Evolutionary conservation across 768 basidiomycete species (phyloP).

Genomic region (Thelephora ganbajun): DNA sequence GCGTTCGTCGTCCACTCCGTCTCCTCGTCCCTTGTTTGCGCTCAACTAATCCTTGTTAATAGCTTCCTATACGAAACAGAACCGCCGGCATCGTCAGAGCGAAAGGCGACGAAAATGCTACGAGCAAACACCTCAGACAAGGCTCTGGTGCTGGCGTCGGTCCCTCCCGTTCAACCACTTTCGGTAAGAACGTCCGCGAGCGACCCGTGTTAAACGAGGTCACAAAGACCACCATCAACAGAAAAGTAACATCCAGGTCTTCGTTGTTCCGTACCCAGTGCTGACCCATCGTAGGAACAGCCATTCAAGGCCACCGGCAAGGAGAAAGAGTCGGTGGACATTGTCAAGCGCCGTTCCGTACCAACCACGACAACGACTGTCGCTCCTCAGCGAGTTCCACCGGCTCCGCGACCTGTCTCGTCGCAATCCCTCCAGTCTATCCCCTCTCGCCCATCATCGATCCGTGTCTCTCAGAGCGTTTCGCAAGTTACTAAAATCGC

Average conservation of each 20-base stretch:
- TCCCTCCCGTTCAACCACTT: conserved; percentile 32
- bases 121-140: conserved; percentile 52
- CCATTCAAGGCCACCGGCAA: conserved; percentile 37
- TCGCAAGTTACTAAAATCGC: conserved; percentile 25
- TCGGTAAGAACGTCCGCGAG: conserved; percentile 39
- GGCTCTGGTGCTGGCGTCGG: conserved; percentile 30
- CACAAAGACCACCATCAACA: conserved; percentile 62
- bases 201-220: conserved; percentile 75
- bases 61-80: conserved; percentile 60
- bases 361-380: conserved; percentile 51
- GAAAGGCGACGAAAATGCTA: conserved; percentile 66
- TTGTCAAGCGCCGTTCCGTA: conserved; percentile 45
- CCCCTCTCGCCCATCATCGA: background rate
- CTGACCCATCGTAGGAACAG: conserved; percentile 23
- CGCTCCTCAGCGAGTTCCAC: conserved; percentile 55
- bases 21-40: background rate
- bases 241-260: conserved; percentile 33
- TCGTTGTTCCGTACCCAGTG: too few species aligned
- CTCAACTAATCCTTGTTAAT: conserved; percentile 7
- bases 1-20: conserved; percentile 26
- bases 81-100: conserved; percentile 38
- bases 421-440: too few species aligned
- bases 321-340: conserved; percentile 46
- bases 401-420: conserved; percentile 27
- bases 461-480: conserved; percentile 12